A percentile compares a stretch with the other conserved stretches of the same genome.
These are phyloP conservation scores for Pseudozyma hubeiensis DNA, from an alignment of 1,284 basidiomycete genomes.

Conservation along the genomic window DNA sequence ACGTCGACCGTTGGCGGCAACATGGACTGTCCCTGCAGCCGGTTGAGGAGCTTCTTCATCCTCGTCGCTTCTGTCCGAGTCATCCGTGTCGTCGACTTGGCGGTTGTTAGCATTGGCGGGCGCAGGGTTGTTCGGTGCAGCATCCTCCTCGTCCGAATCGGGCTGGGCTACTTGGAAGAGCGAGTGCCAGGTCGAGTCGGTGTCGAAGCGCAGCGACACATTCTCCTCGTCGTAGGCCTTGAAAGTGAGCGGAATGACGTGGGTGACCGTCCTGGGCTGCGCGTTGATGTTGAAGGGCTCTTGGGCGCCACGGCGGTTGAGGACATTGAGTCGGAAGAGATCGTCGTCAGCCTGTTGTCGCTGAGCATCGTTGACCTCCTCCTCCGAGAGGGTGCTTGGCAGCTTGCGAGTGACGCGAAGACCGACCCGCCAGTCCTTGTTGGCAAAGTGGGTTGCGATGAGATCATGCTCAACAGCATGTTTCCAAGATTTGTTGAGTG, in stretches of 20 bases:
- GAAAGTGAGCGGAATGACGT: slow-evolving; percentile 59
- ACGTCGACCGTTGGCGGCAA: slow-evolving; percentile 9
- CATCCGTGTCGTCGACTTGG: slow-evolving; percentile 16
- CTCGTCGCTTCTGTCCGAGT: slow-evolving; percentile 17
- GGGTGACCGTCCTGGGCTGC: slow-evolving; percentile 39
- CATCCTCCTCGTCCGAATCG: slow-evolving; percentile 24
- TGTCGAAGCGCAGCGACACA: slow-evolving; percentile 54
- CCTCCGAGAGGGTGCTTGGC: slow-evolving; percentile 27
- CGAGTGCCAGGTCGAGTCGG: slow-evolving; percentile 59
- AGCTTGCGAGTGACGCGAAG: slow-evolving; percentile 54
- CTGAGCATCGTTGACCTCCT: slow-evolving; percentile 27
- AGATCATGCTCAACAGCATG: slow-evolving; percentile 52
- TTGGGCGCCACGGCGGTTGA: slow-evolving; percentile 39
- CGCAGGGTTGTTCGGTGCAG: slow-evolving; percentile 7
- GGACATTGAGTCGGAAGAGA: slow-evolving; percentile 39
- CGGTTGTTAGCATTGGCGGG: slow-evolving; percentile 9
- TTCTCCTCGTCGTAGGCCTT: slow-evolving; percentile 45
- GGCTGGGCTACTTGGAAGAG: slow-evolving; percentile 49
- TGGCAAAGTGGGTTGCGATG: slow-evolving; percentile 49
- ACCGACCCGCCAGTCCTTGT: slow-evolving; percentile 56
- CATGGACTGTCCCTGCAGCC: not conserved
- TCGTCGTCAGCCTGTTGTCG: slow-evolving; percentile 36
- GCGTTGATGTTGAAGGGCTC: slow-evolving; percentile 46
- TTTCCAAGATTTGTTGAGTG: slow-evolving; percentile 55
- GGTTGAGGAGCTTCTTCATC: slow-evolving; percentile 6